Evolutionary conservation across 2,329 filamentous ascomycete genomes (phyloP), one percentile per base, ranked within the genome.

Genomic region (Monosporascus sp.): DNA sequence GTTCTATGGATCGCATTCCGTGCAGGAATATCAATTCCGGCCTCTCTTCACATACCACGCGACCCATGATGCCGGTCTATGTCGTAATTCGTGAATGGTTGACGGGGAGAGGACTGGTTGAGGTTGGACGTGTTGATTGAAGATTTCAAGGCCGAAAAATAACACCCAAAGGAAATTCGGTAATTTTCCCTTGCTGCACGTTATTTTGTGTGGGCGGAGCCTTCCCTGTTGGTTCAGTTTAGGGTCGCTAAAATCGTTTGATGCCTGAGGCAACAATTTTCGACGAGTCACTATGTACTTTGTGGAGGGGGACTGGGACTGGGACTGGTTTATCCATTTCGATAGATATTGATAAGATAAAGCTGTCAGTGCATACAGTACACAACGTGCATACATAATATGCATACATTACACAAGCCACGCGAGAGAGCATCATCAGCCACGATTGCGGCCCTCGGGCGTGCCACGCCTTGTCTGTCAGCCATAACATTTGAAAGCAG

Each of bases 41-140:
- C 9, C 27, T 31, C 27, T 20, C 22, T n/a, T 31, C 39, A 68
- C 66, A 58, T 68, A 69, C 66, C 63, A 69, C 66, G 65, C 66
- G 66, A 69, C 66, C 66, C 66, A 69, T 69, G 56, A 51, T 68
- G 63, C 24, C 57, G 66, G 66, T 65, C 64, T 67, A 63, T 47
- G 62, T 63, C 66, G 64, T 61, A 65, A 68, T 63, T 65, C 63
- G 65, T 57, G 60, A 53, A 63, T 31, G 27, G 64, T 53, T 66
- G 60, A 60, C 58, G 58, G 54, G 60, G 54, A 51, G 56, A 57
- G 62, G 55, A 57, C 51, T 65, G 54, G 1, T 31, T 11, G 27
- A 31, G 51, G 47, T 38, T 51, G 49, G 37, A 45, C 50, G 42
- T 47, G 48, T 47, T 54, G 39, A 27, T 58, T 60, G 53, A 47